Base-by-base conservation (phyloP, 371 early-diverging fungal genomes). In the Rhizopus delemar region DNA sequence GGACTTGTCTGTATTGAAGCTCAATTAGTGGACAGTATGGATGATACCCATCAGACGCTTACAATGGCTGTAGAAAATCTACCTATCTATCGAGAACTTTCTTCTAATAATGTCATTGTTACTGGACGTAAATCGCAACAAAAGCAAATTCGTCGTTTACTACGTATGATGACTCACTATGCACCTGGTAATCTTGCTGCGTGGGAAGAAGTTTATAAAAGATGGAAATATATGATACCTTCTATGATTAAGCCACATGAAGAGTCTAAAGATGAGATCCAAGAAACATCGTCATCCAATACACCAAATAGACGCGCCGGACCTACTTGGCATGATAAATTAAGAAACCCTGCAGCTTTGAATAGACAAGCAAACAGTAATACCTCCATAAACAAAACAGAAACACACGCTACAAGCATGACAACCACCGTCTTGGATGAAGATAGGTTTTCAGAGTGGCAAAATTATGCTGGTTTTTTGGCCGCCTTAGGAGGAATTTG, bases 201-300 rank as follows among this genome's bases (percentile, higher is more conserved):
- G 0, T 93, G 93, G 92, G 93, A 93, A 63, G 93, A 94, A 65
- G 86, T 88, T 0, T 93, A 88, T 61, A 81, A 84, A 50, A 80
- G 91, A 34, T 94, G 95, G 93, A 85, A 82, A 64, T 75, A 74
- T 28, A 75, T 86, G 55, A 86, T 79, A 8, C 76, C 75, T 8
- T 61, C 77, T n/a, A 80, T 87, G 65, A 73, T 81, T 3, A 68
- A 71, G 9, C 68, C 78, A 1, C 53, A 73, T 3, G 86, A 86
- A 31, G 81, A 82, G 33, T 51, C 56, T 8, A 61, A 65, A 35
- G 75, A 75, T 13, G 81, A 80, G 7, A 16, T 49, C 3, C 39
- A 49, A 39, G 80, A 74, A 16, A 59, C 15, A 16, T 50, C 11
- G 29, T 7, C 11, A 33, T 4, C 56, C 28, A 16, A 29, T 31